Evolutionary conservation across 208 protist genomes (phyloP).

Genomic region (Endotrypanum monterogeii): DNA sequence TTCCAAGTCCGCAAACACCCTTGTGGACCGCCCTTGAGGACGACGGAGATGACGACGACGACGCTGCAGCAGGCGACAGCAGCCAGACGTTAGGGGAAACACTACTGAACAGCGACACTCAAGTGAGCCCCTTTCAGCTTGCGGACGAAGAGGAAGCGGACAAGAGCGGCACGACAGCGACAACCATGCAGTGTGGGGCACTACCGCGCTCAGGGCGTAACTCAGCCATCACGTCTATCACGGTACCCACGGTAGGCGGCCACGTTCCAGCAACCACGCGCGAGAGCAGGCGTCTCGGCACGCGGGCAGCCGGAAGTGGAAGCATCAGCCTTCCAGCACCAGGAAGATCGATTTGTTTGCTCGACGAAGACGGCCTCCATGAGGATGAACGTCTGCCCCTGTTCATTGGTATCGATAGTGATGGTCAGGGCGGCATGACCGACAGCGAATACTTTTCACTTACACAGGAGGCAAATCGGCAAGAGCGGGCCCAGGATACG

Average conservation of each 20-base stretch:
- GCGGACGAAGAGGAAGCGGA: constrained; percentile 18
- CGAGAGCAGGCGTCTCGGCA: constrained; percentile 17
- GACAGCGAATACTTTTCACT: constrained; percentile 18
- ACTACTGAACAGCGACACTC: constrained; percentile 18
- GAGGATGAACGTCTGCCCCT: constrained; percentile 25
- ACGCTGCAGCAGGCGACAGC: not conserved
- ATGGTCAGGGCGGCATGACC: not conserved
- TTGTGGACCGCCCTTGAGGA: constrained; percentile 54
- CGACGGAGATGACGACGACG: constrained; percentile 15
- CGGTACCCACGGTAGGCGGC: not conserved
- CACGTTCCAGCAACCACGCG: constrained; percentile 5
- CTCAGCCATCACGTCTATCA: not conserved
- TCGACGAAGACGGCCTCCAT: constrained; percentile 31
- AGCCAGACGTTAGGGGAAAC: not conserved
- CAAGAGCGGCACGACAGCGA: not conserved
- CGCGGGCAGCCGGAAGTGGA: constrained; percentile 5
- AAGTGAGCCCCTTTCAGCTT: constrained; percentile 28
- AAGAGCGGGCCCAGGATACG: constrained; percentile 25
- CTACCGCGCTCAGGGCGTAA: not conserved
- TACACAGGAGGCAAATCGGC: constrained; percentile 36
- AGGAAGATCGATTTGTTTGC: constrained; percentile 30
- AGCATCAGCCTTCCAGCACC: constrained; percentile 25
- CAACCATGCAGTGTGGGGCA: no score
- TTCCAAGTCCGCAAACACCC: constrained; percentile 62
- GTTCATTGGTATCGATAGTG: constrained; percentile 14